phyloP scores from a whole-genome alignment of 306 rosid species.

The Castanospermum australe region DNA sequence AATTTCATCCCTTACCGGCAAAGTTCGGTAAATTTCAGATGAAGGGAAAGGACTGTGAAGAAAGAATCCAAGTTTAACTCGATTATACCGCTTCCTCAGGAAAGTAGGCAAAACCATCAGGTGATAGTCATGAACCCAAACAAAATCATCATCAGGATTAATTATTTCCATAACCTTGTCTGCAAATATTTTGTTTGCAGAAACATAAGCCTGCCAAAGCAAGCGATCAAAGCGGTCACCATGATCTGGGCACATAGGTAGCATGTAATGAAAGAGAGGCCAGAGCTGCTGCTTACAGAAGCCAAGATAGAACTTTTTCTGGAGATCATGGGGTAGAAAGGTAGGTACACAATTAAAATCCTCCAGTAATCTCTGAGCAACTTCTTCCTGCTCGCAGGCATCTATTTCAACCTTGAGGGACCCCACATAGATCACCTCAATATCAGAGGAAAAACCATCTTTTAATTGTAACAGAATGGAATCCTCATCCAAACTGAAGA shows the following conservation, averaged over 20 bases:
- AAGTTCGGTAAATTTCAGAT: slow-evolving; percentile 78
- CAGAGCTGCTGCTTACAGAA: slow-evolving; percentile 79
- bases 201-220: slow-evolving; percentile 86
- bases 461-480: slow-evolving; percentile 64
- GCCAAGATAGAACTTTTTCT: slow-evolving; percentile 65
- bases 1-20: slow-evolving; percentile 82
- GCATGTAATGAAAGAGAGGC: slow-evolving; percentile 92
- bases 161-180: slow-evolving; percentile 87
- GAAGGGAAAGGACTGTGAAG: slow-evolving; percentile 90
- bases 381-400: slow-evolving; percentile 68
- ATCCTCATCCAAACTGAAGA: slow-evolving; percentile 78
- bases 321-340: slow-evolving; percentile 72
- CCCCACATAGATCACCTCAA: slow-evolving; percentile 78
- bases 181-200: slow-evolving; percentile 82
- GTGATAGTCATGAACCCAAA: slow-evolving; percentile 92
- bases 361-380: slow-evolving; percentile 70
- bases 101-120: slow-evolving; percentile 89
- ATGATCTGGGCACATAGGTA: slow-evolving; percentile 77
- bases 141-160: slow-evolving; percentile 78
- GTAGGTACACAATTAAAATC: slow-evolving; percentile 78
- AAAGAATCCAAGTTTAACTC: slow-evolving; percentile 82
- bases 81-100: slow-evolving; percentile 63
- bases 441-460: slow-evolving; percentile 73
- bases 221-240: slow-evolving; percentile 78
- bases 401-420: slow-evolving; percentile 77